Conservation (phyloP, 768 basidiomycete genomes). For the Boletus vermiculosoides region DNA sequence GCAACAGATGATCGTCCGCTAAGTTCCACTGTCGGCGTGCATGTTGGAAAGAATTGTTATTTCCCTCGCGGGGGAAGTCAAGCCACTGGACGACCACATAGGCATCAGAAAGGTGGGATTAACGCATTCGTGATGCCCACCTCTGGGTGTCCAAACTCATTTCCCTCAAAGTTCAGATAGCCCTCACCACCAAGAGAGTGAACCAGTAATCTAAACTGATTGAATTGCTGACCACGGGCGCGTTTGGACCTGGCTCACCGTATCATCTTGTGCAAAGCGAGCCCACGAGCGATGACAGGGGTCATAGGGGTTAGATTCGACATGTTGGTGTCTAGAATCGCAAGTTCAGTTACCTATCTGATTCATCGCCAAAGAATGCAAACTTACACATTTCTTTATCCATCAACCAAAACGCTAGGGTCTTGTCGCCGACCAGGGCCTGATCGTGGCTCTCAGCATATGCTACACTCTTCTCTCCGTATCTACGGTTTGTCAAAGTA, state of each 20-base stretch:
- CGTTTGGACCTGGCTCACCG: constrained; percentile 48
- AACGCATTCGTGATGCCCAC: constrained; percentile 37
- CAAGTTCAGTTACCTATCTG: background rate
- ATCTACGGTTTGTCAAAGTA: constrained; percentile 85
- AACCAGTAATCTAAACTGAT: constrained; percentile 65
- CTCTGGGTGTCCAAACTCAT: constrained; percentile 98
- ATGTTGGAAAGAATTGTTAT: constrained; percentile 94
- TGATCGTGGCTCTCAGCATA: constrained; percentile 98
- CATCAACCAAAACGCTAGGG: constrained; percentile 99
- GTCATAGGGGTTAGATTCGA: constrained; percentile 83
- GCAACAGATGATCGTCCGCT: constrained; percentile 77
- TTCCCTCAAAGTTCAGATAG: constrained; percentile 96
- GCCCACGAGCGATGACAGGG: constrained; percentile 79
- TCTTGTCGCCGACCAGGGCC: constrained; percentile 98
- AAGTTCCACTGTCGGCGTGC: constrained; percentile 97
- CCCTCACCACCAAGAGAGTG: constrained; percentile 96
- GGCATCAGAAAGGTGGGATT: background rate
- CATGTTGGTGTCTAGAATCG: constrained; percentile 81
- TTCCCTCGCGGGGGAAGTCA: constrained; percentile 96
- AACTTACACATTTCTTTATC: constrained; percentile 98
- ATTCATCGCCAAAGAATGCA: background rate
- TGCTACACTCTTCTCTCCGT: constrained; percentile 89
- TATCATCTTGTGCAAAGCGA: constrained; percentile 97
- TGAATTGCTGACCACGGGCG: background rate
- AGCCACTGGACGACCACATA: constrained; percentile 68